Evolutionary conservation across 768 basidiomycete genomes (phyloP).

Genomic region (Terana coerulea): DNA sequence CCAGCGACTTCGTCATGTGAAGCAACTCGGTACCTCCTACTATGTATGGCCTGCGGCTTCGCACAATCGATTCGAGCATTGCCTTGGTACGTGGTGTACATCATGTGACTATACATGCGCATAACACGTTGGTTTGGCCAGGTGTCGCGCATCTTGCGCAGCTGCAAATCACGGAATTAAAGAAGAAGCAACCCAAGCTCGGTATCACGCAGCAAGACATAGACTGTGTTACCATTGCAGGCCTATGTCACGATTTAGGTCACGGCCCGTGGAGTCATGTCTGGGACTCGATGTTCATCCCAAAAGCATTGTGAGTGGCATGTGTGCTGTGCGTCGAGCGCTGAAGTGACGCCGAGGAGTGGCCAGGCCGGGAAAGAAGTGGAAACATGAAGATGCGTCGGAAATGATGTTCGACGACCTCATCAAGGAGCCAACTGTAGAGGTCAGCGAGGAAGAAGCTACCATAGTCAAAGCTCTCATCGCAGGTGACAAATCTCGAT

Average conservation of each 20-base stretch:
- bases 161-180: constrained; percentile 54
- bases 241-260: constrained; percentile 80
- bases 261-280: constrained; percentile 88
- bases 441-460: constrained; percentile 44
- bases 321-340: neutral
- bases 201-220: constrained; percentile 69
- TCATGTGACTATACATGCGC: neutral
- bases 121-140: constrained; percentile 24
- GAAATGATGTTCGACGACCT: constrained; percentile 80
- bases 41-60: constrained; percentile 76
- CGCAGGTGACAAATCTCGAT: constrained; percentile 50
- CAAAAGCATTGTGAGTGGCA: constrained; percentile 50
- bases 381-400: constrained; percentile 78
- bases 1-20: constrained; percentile 71
- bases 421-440: constrained; percentile 48
- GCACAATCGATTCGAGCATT: constrained; percentile 83
- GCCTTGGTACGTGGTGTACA: constrained; percentile 49
- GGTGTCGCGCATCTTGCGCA: constrained; percentile 76
- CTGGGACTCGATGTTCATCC: constrained; percentile 76
- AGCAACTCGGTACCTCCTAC: constrained; percentile 76
- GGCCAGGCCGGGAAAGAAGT: constrained; percentile 43
- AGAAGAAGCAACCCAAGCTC: constrained; percentile 54
- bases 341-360: neutral
- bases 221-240: constrained; percentile 74
- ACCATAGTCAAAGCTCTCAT: constrained; percentile 77